phyloP scores from a whole-genome alignment of 1,284 basidiomycete genomes.

The Boletus semigastroideus region DNA sequence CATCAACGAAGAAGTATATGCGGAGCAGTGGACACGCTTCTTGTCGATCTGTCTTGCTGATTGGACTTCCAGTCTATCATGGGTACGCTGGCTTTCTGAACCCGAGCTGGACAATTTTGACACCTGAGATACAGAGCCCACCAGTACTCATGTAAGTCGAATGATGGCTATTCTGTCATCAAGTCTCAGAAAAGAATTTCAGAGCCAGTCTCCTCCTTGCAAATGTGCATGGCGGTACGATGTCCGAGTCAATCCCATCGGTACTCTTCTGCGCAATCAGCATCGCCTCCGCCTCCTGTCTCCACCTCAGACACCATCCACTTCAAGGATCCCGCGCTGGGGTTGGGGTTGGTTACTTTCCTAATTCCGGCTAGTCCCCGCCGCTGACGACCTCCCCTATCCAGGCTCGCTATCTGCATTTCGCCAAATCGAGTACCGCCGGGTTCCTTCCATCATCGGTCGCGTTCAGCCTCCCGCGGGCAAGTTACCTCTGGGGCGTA shows the following conservation, averaged over 20 bases:
- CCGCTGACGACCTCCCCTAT: constrained; percentile 1
- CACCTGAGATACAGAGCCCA: constrained; percentile 18
- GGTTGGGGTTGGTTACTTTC: constrained; percentile 23
- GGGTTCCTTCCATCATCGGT: constrained; percentile 30
- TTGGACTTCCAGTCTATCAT: constrained; percentile 29
- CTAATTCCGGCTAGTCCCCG: not conserved
- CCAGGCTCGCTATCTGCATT: constrained; percentile 27
- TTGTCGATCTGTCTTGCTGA: constrained; percentile 28
- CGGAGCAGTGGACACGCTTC: constrained; percentile 34
- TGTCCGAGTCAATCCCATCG: constrained; percentile 24
- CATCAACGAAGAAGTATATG: constrained; percentile 35
- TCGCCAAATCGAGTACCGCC: constrained; percentile 14
- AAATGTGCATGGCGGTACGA: constrained; percentile 22
- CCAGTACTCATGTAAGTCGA: constrained; percentile 30
- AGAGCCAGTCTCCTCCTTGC: constrained; percentile 29
- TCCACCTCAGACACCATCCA: constrained; percentile 26
- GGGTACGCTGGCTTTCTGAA: constrained; percentile 17
- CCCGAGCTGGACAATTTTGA: constrained; percentile 10
- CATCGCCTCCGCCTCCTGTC: constrained; percentile 30
- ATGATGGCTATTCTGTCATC: not conserved
- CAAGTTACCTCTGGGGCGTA: constrained; percentile 29
- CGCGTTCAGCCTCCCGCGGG: constrained; percentile 30
- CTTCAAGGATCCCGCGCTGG: constrained; percentile 23
- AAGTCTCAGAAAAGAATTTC: not conserved
- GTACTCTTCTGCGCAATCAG: constrained; percentile 24